Evolutionary conservation across 768 basidiomycete species (phyloP).

Genomic region (Gloeophyllum trabeum): DNA sequence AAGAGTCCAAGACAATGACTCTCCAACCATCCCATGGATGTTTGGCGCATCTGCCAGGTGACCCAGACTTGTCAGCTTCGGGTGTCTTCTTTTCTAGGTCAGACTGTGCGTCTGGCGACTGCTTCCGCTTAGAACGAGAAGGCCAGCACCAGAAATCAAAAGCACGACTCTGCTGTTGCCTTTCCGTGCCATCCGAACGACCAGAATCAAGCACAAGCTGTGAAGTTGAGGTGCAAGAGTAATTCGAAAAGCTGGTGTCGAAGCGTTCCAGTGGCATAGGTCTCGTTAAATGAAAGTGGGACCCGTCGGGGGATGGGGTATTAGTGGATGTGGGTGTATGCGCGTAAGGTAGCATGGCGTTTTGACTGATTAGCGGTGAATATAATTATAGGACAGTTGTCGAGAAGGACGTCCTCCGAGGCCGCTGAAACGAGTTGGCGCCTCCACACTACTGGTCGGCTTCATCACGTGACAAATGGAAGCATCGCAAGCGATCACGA

Average conservation of each 20-base stretch:
- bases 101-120: neutral
- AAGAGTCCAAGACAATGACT: conserved; percentile 42
- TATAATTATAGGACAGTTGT: no score
- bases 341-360: no score
- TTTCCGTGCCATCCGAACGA: neutral
- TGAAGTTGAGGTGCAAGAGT: neutral
- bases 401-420: no score
- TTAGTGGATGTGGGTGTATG: no score
- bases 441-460: no score
- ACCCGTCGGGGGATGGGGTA: no score
- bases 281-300: no score
- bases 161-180: neutral
- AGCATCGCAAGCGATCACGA: no score
- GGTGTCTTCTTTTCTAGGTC: neutral
- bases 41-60: conserved; percentile 1
- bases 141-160: neutral
- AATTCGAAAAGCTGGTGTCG: neutral
- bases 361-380: no score
- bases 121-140: neutral
- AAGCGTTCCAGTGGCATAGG: neutral
- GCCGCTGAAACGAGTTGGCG: no score
- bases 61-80: neutral
- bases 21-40: conserved; percentile 38
- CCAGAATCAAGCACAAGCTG: neutral
- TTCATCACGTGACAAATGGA: no score